Evolutionary conservation across 78 protist species (phyloP).

Genomic region (Cavenderia fasciculata): DNA sequence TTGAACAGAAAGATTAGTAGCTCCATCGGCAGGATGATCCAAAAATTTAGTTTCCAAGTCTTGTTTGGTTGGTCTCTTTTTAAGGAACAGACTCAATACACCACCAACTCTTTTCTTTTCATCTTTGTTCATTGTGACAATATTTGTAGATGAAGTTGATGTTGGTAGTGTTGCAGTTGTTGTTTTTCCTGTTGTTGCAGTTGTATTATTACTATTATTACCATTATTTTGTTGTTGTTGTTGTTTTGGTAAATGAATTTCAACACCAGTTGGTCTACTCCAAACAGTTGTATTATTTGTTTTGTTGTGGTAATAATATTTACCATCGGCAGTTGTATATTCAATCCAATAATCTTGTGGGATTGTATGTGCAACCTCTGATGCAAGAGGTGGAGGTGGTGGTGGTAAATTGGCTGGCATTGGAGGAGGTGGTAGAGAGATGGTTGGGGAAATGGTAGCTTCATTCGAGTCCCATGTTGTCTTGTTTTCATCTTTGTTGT

Average conservation of each 20-base stretch:
- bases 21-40: too few species aligned
- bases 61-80: constrained; percentile 42
- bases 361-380: neutral
- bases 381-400: neutral
- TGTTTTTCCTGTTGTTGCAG: neutral
- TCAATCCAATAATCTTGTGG: constrained; percentile 32
- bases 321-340: constrained; percentile 31
- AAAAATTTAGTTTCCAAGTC: constrained; percentile 50
- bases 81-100: constrained; percentile 19
- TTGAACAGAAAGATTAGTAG: too few species aligned
- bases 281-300: constrained; percentile 13
- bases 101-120: constrained; percentile 54
- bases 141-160: neutral
- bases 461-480: constrained; percentile 55
- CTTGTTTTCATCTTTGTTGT: neutral
- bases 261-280: constrained; percentile 24
- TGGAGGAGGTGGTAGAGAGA: neutral
- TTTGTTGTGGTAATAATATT: constrained; percentile 27
- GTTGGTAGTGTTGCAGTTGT: neutral
- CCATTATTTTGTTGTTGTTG: neutral
- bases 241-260: neutral
- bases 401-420: neutral
- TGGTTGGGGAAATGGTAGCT: neutral
- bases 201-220: neutral
- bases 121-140: neutral